Percentiles rank a stretch among this genome's conserved stretches.
Evolutionary conservation across 75 land plant genomes (phyloP).

Genomic region (Selaginella tamariscina): DNA sequence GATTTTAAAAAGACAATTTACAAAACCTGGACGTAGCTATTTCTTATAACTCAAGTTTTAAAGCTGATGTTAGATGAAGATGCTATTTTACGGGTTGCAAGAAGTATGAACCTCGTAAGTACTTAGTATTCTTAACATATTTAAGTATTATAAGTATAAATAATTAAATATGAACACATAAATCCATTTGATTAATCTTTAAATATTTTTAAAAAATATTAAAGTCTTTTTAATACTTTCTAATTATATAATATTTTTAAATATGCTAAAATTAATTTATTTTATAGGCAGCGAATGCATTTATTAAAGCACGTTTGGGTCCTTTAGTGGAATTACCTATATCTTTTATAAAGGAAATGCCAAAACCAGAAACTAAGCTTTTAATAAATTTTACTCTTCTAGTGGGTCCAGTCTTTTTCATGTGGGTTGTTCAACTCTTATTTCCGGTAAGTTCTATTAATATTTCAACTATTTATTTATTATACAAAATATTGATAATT

Average conservation of each 20-base stretch:
- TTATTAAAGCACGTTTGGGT: conserved; percentile 43
- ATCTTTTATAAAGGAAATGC: conserved; percentile 82
- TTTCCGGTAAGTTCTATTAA: conserved; percentile 65
- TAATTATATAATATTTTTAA: background rate
- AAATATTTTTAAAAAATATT: background rate
- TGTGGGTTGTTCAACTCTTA: conserved; percentile 73
- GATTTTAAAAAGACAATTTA: conserved; percentile 52
- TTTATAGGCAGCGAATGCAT: conserved; percentile 71
- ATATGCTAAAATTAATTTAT: background rate
- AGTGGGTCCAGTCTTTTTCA: conserved; percentile 71
- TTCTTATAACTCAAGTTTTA: conserved; percentile 67
- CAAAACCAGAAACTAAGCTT: conserved; percentile 44
- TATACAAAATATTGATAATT: background rate
- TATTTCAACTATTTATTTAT: too few relatives aligned
- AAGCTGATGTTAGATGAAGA: conserved; percentile 21
- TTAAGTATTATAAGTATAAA: too few relatives aligned
- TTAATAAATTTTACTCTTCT: conserved; percentile 66
- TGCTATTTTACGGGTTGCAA: conserved; percentile 51
- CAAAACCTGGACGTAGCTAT: conserved; percentile 50
- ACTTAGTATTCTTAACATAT: too few relatives aligned
- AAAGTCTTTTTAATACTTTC: background rate
- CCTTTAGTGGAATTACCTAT: conserved; percentile 32
- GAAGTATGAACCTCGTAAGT: conserved; percentile 68
- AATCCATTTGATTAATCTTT: too few relatives aligned
- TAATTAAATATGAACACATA: too few relatives aligned